Evolutionary conservation across 2,329 filamentous ascomycete genomes (phyloP).

Genomic region (Talaromyces sp.): DNA sequence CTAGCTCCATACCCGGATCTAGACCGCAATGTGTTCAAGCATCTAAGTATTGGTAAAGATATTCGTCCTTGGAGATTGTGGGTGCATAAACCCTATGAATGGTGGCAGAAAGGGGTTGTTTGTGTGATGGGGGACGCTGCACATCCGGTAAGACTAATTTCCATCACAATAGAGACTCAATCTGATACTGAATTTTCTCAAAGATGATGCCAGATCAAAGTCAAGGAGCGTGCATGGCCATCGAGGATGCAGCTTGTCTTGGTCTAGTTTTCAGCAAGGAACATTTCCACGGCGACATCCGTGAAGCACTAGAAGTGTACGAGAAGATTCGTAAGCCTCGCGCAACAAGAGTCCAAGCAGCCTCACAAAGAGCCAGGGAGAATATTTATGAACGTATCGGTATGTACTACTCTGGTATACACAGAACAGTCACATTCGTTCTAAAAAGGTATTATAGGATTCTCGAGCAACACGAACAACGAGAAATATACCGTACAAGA

Average conservation of each 20-base stretch:
- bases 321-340: constrained; percentile 54
- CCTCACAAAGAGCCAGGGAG: constrained; percentile 56
- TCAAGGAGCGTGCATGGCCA: constrained; percentile 67
- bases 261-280: constrained; percentile 58
- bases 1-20: constrained; percentile 60
- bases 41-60: constrained; percentile 59
- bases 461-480: constrained; percentile 58
- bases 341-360: constrained; percentile 55
- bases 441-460: constrained; percentile 27
- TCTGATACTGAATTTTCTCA: background rate
- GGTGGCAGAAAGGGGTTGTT: constrained; percentile 50
- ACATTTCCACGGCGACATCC: constrained; percentile 49
- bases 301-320: constrained; percentile 50
- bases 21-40: constrained; percentile 55
- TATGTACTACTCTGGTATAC: constrained; percentile 21
- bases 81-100: constrained; percentile 53
- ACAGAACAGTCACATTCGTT: background rate
- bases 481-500: constrained; percentile 61
- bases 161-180: background rate
- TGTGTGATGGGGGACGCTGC: constrained; percentile 65
- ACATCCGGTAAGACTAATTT: constrained; percentile 45
- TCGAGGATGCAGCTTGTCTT: constrained; percentile 62
- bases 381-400: constrained; percentile 64
- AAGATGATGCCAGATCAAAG: constrained; percentile 66
- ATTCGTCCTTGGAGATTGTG: constrained; percentile 64